These are phyloP conservation scores for Suhomyces maxii DNA, from an alignment of 1,139 yeast genomes.

Conservation along the genomic window DNA sequence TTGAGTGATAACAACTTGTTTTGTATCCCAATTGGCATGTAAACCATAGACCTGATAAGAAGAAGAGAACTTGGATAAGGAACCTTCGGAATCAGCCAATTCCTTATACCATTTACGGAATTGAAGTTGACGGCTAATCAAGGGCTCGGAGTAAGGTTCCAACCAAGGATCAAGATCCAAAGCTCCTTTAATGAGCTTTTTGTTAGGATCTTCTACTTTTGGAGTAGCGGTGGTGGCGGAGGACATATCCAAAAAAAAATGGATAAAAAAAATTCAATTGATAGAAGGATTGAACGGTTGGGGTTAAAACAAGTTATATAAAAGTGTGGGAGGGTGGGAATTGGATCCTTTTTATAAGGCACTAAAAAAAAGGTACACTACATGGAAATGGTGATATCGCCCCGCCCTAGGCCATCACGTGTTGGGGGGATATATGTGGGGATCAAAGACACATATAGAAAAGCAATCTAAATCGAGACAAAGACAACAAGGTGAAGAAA, in stretches of 20 bases:
- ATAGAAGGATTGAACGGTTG: not conserved
- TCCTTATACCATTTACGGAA: constrained; percentile 52
- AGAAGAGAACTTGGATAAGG: constrained; percentile 50
- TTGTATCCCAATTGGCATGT: constrained; percentile 54
- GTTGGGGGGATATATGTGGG: too few species aligned
- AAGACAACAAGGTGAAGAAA: too few species aligned
- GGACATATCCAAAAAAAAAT: not conserved
- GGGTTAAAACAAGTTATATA: too few species aligned
- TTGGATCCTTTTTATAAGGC: too few species aligned
- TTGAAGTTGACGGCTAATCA: constrained; percentile 42
- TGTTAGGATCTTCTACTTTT: not conserved
- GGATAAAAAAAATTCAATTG: not conserved
- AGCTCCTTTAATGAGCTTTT: constrained; percentile 47
- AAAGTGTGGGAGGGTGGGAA: too few species aligned
- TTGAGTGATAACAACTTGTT: constrained; percentile 64
- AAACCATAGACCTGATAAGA: constrained; percentile 76
- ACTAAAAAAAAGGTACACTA: too few species aligned
- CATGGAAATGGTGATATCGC: too few species aligned
- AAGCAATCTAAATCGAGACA: too few species aligned
- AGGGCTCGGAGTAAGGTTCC: constrained; percentile 68
- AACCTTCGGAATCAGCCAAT: constrained; percentile 47
- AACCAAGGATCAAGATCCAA: constrained; percentile 83
- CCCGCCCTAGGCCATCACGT: too few species aligned
- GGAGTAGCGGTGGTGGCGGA: not conserved
- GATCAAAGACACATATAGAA: too few species aligned